Conservation (phyloP, 176 grass and related monocot species). For the Raddia guianensis region DNA sequence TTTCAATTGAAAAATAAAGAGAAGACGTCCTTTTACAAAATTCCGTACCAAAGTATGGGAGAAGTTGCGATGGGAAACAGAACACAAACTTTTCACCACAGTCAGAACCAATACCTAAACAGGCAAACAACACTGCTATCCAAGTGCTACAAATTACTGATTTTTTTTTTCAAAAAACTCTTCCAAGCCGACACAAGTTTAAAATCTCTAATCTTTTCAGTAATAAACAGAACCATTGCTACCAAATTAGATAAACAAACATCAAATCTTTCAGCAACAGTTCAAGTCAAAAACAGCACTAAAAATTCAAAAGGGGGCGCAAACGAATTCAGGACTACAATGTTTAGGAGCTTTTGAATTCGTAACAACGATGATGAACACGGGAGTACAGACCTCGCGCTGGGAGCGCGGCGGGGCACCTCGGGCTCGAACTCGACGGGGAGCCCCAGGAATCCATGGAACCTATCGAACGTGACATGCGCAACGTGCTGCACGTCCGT, state of each 20-base stretch:
- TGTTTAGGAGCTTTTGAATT: background rate
- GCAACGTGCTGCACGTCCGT: constrained; percentile 91
- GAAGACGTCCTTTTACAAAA: background rate
- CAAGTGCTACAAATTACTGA: background rate
- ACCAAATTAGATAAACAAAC: background rate
- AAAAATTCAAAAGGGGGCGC: background rate
- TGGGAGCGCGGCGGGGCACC: constrained; percentile 74
- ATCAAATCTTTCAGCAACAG: background rate
- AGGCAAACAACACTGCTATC: background rate
- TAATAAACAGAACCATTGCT: background rate
- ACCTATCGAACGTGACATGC: constrained; percentile 94
- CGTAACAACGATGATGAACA: background rate
- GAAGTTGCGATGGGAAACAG: background rate
- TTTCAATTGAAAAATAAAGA: background rate
- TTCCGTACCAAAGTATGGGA: constrained; percentile 7
- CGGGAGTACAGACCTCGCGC: constrained; percentile 67
- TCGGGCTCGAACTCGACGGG: constrained; percentile 97
- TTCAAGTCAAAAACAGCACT: background rate
- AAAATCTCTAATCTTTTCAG: background rate
- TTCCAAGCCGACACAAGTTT: constrained; percentile 16
- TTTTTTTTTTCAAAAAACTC: background rate
- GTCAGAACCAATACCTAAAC: background rate
- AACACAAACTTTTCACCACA: background rate
- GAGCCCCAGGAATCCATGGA: constrained; percentile 94
- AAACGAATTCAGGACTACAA: background rate